Base-by-base conservation (phyloP, 2,329 filamentous ascomycete genomes). In the Trichoderma brevicompactum region DNA sequence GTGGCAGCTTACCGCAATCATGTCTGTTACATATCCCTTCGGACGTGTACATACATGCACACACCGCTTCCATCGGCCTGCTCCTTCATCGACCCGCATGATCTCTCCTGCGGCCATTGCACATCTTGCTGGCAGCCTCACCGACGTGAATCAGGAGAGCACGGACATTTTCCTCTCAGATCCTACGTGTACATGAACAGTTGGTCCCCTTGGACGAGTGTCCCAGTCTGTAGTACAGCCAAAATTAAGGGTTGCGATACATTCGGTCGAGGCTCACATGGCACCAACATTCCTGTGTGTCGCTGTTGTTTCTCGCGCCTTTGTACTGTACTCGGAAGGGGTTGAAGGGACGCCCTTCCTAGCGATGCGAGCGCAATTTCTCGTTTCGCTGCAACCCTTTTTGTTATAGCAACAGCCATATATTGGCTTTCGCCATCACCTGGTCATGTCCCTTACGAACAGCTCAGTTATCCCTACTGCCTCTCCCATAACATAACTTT, bases 271-370 rank as follows among this genome's bases (percentile, higher is more conserved):
- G 54, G 65, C 60, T 66, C 50, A 34, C 28, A 54, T 64, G 46
- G 63, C 46, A 62, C 59, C 53, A 58, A 54, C 53, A 64, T 64
- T 66, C 65, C 44, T 64, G 46, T 34, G 34, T 58, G 50, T 48
- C 46, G 38, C 43, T 58, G 59, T 64, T 54, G 28, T 49, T 62
- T 34, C 46, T 38, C 23, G 34, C 41, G 34, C 62, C 34, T 49
- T 15, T 48, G 8, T 34, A 8, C 53, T 23, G 10, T 52, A 28
- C 49, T 48, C 50, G 53, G 48, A 62, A 66, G 64, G 59, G 59
- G 46, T 62, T 28, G 15, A 55, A 43, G 59, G 36, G 58, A 38
- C 43, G 15, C 59, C 64, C 64, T 56, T 41, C n/a, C 46, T 44
- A 54, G 5, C 5, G 10, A 19, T 28, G 4, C 52, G 17, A 23